phyloP scores from a whole-genome alignment of 2,329 filamentous ascomycete species.

The Monilinia vaccinii-corymbosi region DNA sequence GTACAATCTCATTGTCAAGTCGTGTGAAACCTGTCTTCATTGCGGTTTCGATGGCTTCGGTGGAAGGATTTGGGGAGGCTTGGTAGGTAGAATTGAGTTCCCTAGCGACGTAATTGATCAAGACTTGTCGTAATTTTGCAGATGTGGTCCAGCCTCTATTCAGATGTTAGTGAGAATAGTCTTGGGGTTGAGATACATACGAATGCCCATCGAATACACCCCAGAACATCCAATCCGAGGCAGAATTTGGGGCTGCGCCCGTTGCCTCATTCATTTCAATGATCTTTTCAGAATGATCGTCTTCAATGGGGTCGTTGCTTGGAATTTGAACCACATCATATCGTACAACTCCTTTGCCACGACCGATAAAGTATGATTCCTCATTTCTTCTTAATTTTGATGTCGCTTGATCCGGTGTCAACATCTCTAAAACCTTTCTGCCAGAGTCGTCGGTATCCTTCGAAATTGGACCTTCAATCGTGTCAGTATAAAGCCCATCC shows the following conservation, averaged over 20 bases:
- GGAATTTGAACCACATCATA: conserved; percentile 93
- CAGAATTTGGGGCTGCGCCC: conserved; percentile 39
- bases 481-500: conserved; percentile 81
- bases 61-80: conserved; percentile 57
- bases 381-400: conserved; percentile 82
- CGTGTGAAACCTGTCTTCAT: conserved; percentile 88
- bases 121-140: conserved; percentile 82
- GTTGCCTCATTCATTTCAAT: conserved; percentile 61
- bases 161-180: neutral
- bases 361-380: conserved; percentile 81
- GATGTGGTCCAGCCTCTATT: conserved; percentile 92
- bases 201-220: conserved; percentile 96
- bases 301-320: conserved; percentile 96
- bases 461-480: conserved; percentile 75
- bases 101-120: conserved; percentile 86
- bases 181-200: conserved; percentile 39
- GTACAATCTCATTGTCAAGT: conserved; percentile 88
- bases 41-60: conserved; percentile 76
- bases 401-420: conserved; percentile 89
- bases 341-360: conserved; percentile 83
- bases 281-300: conserved; percentile 97
- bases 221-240: conserved; percentile 99
- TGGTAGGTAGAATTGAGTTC: conserved; percentile 92
- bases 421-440: conserved; percentile 85
- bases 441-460: conserved; percentile 83